Conservation (phyloP, 257 asterid species). For the Salvia rosmarinus region DNA sequence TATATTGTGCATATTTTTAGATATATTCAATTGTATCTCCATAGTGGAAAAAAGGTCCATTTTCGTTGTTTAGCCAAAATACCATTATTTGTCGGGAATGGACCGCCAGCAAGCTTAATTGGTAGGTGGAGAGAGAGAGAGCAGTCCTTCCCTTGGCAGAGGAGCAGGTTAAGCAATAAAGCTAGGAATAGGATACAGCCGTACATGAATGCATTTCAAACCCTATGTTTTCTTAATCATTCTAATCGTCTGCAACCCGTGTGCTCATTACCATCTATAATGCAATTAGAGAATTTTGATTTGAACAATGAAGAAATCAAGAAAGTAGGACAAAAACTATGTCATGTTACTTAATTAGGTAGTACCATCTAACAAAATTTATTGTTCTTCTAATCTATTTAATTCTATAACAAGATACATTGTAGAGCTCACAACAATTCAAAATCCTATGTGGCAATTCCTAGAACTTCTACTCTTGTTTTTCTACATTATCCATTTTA, state of each 20-base stretch:
- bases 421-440: no score
- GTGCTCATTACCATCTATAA: conserved; percentile 42
- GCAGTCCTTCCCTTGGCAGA: conserved; percentile 67
- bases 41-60: no score
- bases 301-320: neutral
- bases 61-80: no score
- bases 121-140: neutral
- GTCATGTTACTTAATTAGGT: neutral
- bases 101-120: no score
- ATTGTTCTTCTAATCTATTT: neutral
- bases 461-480: no score
- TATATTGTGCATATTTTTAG: no score
- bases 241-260: conserved; percentile 55
- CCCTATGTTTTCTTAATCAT: conserved; percentile 44
- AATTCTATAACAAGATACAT: no score
- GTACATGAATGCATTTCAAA: conserved; percentile 52
- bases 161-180: conserved; percentile 89
- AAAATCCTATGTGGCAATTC: no score
- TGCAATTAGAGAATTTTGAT: neutral
- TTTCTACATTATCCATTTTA: no score
- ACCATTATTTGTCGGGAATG: no score
- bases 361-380: neutral
- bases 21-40: no score
- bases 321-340: neutral
- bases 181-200: conserved; percentile 78